Evolutionary conservation across 768 basidiomycete species (phyloP).

Genomic region (Amanita thiersii): DNA sequence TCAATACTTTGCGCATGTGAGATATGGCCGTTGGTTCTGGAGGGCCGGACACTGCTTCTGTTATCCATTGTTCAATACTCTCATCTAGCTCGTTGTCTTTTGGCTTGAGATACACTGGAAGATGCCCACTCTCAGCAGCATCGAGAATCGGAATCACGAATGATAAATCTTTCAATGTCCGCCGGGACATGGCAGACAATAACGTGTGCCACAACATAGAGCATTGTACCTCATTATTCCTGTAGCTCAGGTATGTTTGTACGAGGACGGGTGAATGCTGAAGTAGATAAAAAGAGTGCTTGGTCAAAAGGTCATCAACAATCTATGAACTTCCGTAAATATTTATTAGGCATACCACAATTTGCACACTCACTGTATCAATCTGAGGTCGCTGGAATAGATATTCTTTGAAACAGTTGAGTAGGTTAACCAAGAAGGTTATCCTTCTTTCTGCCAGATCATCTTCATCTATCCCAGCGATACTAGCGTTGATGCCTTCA

Average conservation of each 20-base stretch:
- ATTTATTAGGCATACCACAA: not conserved
- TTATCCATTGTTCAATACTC: conserved; percentile 30
- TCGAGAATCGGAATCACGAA: conserved; percentile 32
- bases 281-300: conserved; percentile 32
- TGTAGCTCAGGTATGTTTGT: conserved; percentile 42
- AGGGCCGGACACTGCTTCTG: conserved; percentile 23
- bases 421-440: conserved; percentile 29
- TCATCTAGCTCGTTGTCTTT: conserved; percentile 34
- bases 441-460: not conserved
- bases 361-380: conserved; percentile 29
- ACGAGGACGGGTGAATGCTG: conserved; percentile 33
- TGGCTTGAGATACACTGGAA: conserved; percentile 42
- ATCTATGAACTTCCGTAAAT: conserved; percentile 25
- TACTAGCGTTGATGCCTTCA: conserved; percentile 8
- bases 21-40: conserved; percentile 18
- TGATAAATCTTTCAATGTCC: conserved; percentile 19
- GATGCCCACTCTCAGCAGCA: conserved; percentile 24
- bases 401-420: conserved; percentile 43
- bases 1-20: conserved; percentile 31
- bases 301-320: conserved; percentile 34
- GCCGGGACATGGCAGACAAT: conserved; percentile 31
- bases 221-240: conserved; percentile 24
- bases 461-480: not conserved
- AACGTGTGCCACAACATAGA: conserved; percentile 39
- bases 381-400: conserved; percentile 39